Conservation (phyloP, 1,284 basidiomycete genomes). For the Vanrija pseudolonga region DNA sequence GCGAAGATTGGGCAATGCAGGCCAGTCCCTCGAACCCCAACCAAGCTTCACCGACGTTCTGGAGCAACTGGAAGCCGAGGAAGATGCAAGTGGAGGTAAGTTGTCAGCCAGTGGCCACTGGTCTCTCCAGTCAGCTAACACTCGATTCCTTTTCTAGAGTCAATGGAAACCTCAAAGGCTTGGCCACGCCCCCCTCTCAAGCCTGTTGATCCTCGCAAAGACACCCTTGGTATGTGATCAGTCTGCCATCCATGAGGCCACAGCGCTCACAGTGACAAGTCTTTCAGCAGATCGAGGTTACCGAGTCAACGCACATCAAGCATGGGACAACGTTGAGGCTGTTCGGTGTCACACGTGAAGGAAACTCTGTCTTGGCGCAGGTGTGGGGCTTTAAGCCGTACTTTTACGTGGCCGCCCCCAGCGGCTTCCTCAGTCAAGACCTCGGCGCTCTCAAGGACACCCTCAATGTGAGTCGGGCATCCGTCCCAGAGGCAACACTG, state of each 20-base stretch:
- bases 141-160: constrained; percentile 17
- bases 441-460: constrained; percentile 62
- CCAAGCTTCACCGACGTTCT: constrained; percentile 72
- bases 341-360: constrained; percentile 82
- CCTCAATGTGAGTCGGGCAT: constrained; percentile 63
- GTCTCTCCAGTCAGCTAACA: neutral
- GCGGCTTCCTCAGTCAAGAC: constrained; percentile 71
- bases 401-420: constrained; percentile 81
- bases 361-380: constrained; percentile 80
- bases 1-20: constrained; percentile 26
- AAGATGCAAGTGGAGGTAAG: constrained; percentile 51
- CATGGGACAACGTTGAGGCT: constrained; percentile 63
- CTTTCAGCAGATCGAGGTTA: constrained; percentile 92
- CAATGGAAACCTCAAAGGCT: constrained; percentile 54
- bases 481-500: too few relatives aligned
- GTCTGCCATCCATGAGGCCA: neutral
- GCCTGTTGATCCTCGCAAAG: constrained; percentile 58
- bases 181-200: constrained; percentile 71
- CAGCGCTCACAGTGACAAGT: constrained; percentile 35
- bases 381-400: constrained; percentile 82
- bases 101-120: neutral
- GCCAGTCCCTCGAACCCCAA: constrained; percentile 20
- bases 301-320: constrained; percentile 61
- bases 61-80: constrained; percentile 67
- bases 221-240: constrained; percentile 61